Percentiles rank a stretch among this genome's conserved stretches.
These are phyloP conservation scores for Dryas alaskensis DNA, from an alignment of 306 rosid genomes.

Conservation along the genomic window DNA sequence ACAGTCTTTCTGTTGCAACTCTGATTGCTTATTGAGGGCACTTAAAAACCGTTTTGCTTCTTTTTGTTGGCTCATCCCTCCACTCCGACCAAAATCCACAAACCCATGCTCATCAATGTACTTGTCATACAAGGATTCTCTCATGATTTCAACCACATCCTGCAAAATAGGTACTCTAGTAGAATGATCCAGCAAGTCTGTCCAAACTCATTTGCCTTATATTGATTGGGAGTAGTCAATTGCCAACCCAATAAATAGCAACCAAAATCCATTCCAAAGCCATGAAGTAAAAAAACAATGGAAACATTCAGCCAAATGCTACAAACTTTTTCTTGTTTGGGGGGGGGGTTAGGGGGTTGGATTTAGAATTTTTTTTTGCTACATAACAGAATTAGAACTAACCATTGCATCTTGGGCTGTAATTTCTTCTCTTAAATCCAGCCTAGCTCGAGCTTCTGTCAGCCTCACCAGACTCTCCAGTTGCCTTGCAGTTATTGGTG, in stretches of 20 bases:
- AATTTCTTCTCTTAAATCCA: slow-evolving; percentile 85
- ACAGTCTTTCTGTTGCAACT: slow-evolving; percentile 76
- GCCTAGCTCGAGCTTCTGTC: slow-evolving; percentile 90
- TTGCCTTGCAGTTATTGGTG: slow-evolving; percentile 97
- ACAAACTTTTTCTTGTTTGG: neutral
- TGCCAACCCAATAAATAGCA: neutral
- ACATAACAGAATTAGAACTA: slow-evolving; percentile 23
- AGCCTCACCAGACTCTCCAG: slow-evolving; percentile 93
- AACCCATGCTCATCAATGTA: slow-evolving; percentile 89
- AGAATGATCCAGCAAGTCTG: slow-evolving; percentile 18
- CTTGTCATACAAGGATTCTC: slow-evolving; percentile 90
- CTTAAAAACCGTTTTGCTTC: slow-evolving; percentile 88
- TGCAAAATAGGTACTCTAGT: slow-evolving; percentile 35
- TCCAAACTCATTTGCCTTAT: slow-evolving; percentile 24
- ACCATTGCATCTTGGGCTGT: slow-evolving; percentile 88
- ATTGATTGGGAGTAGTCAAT: slow-evolving; percentile 18
- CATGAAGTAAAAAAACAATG: neutral
- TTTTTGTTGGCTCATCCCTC: slow-evolving; percentile 98
- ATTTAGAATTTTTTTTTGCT: neutral
- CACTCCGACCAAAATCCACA: slow-evolving; percentile 92
- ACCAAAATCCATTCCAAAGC: no score
- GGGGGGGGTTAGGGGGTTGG: no score
- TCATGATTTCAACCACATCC: slow-evolving; percentile 98
- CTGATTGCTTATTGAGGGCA: slow-evolving; percentile 91
- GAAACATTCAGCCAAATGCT: neutral